Evolutionary conservation across 352 stramenopile species (phyloP).

Genomic region (Phytophthora ohioensis): DNA sequence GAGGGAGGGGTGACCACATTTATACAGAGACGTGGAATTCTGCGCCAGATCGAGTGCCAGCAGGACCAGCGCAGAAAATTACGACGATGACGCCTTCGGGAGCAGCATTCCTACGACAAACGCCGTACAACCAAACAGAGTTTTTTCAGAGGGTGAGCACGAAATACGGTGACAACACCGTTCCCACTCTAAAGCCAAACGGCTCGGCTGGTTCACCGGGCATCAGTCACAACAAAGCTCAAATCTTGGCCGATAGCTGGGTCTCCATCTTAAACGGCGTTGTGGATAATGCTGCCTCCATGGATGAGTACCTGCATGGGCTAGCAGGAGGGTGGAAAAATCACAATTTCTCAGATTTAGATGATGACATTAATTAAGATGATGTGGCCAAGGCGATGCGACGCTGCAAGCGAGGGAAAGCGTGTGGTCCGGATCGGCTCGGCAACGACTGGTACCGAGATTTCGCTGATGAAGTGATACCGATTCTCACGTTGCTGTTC

Average conservation of each 20-base stretch:
- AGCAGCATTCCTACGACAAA: no score
- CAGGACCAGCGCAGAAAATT: no score
- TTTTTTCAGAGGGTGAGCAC: not conserved
- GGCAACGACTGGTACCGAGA: not conserved
- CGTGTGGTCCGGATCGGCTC: not conserved
- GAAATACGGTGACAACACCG: not conserved
- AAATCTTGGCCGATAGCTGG: not conserved
- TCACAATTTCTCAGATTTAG: not conserved
- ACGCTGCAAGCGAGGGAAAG: not conserved
- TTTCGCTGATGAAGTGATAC: not conserved
- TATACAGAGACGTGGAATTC: no score
- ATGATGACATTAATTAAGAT: not conserved
- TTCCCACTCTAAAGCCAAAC: not conserved
- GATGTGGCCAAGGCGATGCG: not conserved
- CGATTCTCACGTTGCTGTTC: not conserved
- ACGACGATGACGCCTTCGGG: not conserved
- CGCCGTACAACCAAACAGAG: not conserved
- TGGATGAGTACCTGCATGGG: not conserved
- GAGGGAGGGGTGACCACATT: no score
- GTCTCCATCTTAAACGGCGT: not conserved
- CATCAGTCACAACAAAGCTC: not conserved
- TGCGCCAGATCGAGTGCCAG: no score
- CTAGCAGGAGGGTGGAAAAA: not conserved
- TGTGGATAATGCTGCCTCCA: not conserved
- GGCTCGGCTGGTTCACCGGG: not conserved